Conservation (phyloP, 1,139 yeast species). For the Yamadazyma blattariae region DNA sequence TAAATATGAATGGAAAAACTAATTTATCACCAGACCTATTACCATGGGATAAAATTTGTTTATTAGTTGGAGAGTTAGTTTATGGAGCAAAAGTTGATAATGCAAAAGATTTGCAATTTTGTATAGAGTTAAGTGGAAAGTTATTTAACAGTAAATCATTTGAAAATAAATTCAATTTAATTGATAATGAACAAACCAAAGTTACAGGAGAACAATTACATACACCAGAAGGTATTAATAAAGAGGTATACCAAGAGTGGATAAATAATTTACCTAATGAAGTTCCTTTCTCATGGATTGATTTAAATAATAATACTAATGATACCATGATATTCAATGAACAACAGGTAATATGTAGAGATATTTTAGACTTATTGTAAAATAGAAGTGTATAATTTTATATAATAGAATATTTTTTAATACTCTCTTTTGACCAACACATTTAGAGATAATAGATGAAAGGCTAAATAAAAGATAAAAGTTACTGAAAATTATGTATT, state of each 20-base stretch:
- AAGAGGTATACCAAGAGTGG: conserved; percentile 48
- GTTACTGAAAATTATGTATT: conserved; percentile 8
- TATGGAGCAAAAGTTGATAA: conserved; percentile 76
- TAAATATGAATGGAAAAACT: conserved; percentile 19
- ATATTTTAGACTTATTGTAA: neutral
- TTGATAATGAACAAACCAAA: conserved; percentile 24
- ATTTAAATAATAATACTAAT: conserved; percentile 47
- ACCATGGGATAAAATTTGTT: conserved; percentile 57
- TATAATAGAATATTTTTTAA: neutral
- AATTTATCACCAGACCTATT: conserved; percentile 47
- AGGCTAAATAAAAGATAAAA: too few species aligned
- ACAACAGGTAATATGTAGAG: conserved; percentile 16
- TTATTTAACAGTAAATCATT: conserved; percentile 29
- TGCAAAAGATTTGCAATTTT: conserved; percentile 37
- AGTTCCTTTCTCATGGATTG: conserved; percentile 65
- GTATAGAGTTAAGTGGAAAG: conserved; percentile 21
- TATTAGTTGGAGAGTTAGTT: conserved; percentile 51
- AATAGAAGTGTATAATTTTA: neutral
- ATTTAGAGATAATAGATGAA: too few species aligned
- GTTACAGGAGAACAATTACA: conserved; percentile 17
- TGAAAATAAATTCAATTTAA: conserved; percentile 27
- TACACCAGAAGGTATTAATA: conserved; percentile 48
- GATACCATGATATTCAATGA: conserved; percentile 16
- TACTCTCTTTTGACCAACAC: too few species aligned
- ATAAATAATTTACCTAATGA: conserved; percentile 51